Evolutionary conservation across 768 basidiomycete species (phyloP).

Genomic region (Pluteus cervinus): DNA sequence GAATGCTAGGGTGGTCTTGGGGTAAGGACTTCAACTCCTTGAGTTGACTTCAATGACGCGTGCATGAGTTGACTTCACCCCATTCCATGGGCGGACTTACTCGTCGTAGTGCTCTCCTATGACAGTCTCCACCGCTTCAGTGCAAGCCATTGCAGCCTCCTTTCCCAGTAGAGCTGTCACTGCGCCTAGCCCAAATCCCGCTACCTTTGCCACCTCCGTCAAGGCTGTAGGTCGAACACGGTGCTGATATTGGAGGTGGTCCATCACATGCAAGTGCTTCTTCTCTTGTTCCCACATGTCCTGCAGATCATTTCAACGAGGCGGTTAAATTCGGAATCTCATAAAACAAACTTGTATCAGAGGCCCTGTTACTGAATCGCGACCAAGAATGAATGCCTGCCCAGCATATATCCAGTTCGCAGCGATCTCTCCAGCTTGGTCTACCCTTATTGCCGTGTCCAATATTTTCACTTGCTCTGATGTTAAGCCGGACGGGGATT

Average conservation of each 20-base stretch:
- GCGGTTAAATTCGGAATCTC: not conserved
- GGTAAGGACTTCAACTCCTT: conserved; percentile 61
- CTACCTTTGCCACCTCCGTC: conserved; percentile 78
- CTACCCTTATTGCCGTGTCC: conserved; percentile 75
- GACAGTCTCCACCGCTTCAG: conserved; percentile 95
- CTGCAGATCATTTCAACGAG: conserved; percentile 30
- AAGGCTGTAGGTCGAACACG: conserved; percentile 77
- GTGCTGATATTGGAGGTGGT: conserved; percentile 81
- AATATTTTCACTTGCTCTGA: conserved; percentile 41
- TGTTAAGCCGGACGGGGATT: conserved; percentile 53
- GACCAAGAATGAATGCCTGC: conserved; percentile 69
- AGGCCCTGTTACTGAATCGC: conserved; percentile 46
- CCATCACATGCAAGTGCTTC: conserved; percentile 84
- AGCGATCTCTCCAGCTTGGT: conserved; percentile 93
- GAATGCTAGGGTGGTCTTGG: conserved; percentile 70
- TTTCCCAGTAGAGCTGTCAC: conserved; percentile 83
- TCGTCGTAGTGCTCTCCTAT: conserved; percentile 99
- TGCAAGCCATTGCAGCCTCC: conserved; percentile 97
- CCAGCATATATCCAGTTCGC: conserved; percentile 96
- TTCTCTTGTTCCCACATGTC: conserved; percentile 98
- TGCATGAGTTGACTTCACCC: too few relatives aligned
- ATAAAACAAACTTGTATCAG: conserved; percentile 64
- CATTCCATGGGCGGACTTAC: too few relatives aligned
- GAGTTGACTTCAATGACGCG: conserved; percentile 57
- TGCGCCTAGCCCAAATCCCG: conserved; percentile 83